Evolutionary conservation across 208 protist genomes (phyloP), one percentile per base, ranked within the genome.

Genomic region (Willaertia magna): DNA sequence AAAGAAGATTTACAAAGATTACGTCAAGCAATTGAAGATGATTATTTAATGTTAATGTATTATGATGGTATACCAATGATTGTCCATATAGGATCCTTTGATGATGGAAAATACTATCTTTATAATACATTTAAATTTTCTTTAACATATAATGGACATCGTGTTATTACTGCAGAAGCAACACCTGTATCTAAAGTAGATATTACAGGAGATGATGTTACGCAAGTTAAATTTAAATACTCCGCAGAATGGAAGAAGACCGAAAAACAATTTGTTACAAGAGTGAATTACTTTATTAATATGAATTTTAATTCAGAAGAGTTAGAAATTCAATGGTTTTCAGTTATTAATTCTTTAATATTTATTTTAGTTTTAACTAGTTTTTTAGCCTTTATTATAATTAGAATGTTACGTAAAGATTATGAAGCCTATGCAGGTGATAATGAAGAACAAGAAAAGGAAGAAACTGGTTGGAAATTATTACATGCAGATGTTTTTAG

Each of bases 391-490:
- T 92, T 94, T 55, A 96, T 96, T 79, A 86, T 95, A 4, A 91
- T 93, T 78, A 85, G 94, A 42, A 93, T 94, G 46, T 87, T 96
- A 12, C 91, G 90, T 49, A 91, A 90, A 67, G 94, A 96, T 87
- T 93, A 92, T 84, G 51, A 87, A 12, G 88, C 91, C 16, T 96
- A 96, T 87, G 75, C 79, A 39, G 88, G 86, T 46, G 79, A 84
- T 43, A 86, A 92, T 26, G 89, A 92, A 39, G 86, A 92, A 16
- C 89, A 89, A 20, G 87, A 89, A 34, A 51, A 84, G 11, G 93
- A 95, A 14, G 94, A 96, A 76, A 94, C 93, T 46, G 95, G 95
- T 26, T 97, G 95, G 95, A 97, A 97, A 86, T 88, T 94, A 39
- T 82, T 96, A 30, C 92, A 95, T 87, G 90, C 87, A 22, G 94